Conservation (phyloP, 2,329 filamentous ascomycete species). For the Pyrenochaeta sp. region DNA sequence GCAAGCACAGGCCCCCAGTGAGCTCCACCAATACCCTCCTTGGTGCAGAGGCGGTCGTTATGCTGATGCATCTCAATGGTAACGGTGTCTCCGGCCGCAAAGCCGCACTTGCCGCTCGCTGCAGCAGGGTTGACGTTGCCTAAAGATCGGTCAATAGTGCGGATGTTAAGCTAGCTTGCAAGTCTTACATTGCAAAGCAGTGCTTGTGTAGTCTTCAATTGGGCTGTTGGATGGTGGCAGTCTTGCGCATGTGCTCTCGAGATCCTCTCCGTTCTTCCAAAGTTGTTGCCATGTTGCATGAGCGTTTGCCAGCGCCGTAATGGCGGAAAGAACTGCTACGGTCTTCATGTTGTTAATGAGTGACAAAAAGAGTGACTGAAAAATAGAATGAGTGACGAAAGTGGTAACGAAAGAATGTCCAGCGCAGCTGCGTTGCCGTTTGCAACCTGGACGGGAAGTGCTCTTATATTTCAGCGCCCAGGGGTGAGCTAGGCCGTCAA, state of each 20-base stretch:
- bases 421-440: conserved; percentile 41
- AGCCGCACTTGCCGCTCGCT: conserved; percentile 36
- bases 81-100: conserved; percentile 36
- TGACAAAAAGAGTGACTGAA: conserved; percentile 37
- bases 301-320: conserved; percentile 36
- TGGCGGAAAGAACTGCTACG: conserved; percentile 34
- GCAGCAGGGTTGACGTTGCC: conserved; percentile 37
- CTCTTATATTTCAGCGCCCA: conserved; percentile 29
- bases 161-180: background rate
- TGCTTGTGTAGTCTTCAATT: conserved; percentile 40
- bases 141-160: conserved; percentile 1
- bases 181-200: conserved; percentile 35
- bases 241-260: conserved; percentile 39
- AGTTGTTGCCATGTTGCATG: conserved; percentile 43
- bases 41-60: conserved; percentile 29
- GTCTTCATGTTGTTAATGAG: conserved; percentile 37
- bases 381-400: conserved; percentile 27
- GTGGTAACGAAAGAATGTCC: conserved; percentile 38
- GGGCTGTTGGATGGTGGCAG: conserved; percentile 39
- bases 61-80: conserved; percentile 44
- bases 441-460: conserved; percentile 8
- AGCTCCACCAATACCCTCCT: conserved; percentile 41
- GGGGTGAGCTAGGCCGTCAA: conserved; percentile 23
- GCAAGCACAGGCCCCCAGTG: conserved; percentile 64
- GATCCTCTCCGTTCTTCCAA: conserved; percentile 41